A percentile compares a stretch with the other conserved stretches of the same genome.
These are phyloP conservation scores for Lecanicillium sp. DNA, from an alignment of 2,329 filamentous ascomycete genomes.

Conservation along the genomic window DNA sequence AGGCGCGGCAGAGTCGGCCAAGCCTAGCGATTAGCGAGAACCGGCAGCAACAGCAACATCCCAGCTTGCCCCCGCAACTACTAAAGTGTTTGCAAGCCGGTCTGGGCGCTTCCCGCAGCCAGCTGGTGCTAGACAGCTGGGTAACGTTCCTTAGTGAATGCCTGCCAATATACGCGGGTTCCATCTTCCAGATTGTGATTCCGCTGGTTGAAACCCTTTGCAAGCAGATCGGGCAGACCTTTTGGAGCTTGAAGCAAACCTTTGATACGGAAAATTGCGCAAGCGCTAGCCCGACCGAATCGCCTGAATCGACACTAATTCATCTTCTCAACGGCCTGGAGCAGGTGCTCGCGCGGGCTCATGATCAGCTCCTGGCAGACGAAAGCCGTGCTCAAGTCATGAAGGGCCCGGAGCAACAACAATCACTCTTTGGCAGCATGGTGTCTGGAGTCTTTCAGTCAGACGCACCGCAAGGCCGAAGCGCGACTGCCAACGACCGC, in stretches of 20 bases:
- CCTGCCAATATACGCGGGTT: constrained; percentile 73
- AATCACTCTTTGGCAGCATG: constrained; percentile 90
- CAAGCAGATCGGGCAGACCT: constrained; percentile 64
- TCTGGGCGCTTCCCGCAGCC: constrained; percentile 65
- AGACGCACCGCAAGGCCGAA: constrained; percentile 69
- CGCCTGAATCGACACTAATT: constrained; percentile 66
- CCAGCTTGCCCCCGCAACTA: constrained; percentile 58
- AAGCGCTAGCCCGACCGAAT: constrained; percentile 17
- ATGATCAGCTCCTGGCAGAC: constrained; percentile 72
- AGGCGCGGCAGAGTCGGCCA: constrained; percentile 28
- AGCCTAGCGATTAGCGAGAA: constrained; percentile 27
- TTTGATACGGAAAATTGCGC: constrained; percentile 37
- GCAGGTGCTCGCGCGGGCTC: constrained; percentile 78
- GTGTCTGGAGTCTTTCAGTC: constrained; percentile 83
- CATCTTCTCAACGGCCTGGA: constrained; percentile 90
- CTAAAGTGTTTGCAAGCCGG: constrained; percentile 79
- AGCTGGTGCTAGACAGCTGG: constrained; percentile 84
- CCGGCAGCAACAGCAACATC: constrained; percentile 11
- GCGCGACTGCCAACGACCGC: constrained; percentile 82
- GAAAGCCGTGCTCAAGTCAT: constrained; percentile 60
- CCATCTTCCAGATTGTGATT: constrained; percentile 84
- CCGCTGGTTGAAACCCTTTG: constrained; percentile 89
- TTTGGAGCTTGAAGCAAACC: constrained; percentile 59
- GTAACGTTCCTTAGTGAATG: constrained; percentile 76
- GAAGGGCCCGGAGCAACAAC: constrained; percentile 76